Evolutionary conservation across 441 rosid species (phyloP).

Genomic region (Gossypium armourianum): DNA sequence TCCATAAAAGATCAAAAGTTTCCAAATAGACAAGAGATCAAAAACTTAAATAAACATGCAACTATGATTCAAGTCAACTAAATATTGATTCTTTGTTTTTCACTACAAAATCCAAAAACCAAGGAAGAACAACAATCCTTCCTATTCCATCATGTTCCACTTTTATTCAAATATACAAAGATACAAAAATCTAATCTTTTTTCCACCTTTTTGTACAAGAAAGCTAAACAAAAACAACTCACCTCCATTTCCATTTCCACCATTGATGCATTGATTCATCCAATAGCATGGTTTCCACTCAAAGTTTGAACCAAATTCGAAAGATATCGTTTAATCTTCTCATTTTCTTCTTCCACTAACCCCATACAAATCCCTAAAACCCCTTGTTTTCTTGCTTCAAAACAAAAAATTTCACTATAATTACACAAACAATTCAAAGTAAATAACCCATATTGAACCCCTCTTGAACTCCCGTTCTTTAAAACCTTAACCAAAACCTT

Average conservation of each 20-base stretch:
- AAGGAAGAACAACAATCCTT: neutral
- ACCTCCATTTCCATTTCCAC: constrained; percentile 33
- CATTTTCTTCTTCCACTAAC: constrained; percentile 61
- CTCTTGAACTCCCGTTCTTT: constrained; percentile 50
- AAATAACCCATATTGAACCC: constrained; percentile 57
- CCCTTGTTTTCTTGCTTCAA: constrained; percentile 40
- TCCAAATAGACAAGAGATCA: constrained; percentile 3
- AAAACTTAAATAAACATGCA: neutral
- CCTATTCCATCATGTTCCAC: constrained; percentile 16
- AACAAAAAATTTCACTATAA: constrained; percentile 32
- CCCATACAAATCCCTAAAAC: constrained; percentile 50
- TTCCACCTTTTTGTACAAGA: constrained; percentile 33
- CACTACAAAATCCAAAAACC: constrained; percentile 20
- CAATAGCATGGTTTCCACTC: constrained; percentile 24
- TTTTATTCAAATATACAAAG: constrained; percentile 55
- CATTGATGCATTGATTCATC: constrained; percentile 21
- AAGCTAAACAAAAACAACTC: constrained; percentile 27
- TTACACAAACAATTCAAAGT: constrained; percentile 55
- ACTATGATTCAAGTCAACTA: constrained; percentile 26
- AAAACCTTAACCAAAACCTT: constrained; percentile 46
- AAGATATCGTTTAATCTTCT: constrained; percentile 60
- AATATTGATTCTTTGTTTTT: constrained; percentile 15
- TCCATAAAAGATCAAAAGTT: neutral
- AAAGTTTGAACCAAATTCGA: constrained; percentile 47
- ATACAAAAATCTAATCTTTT: constrained; percentile 27